Percentiles rank a stretch among this genome's conserved stretches.
Evolutionary conservation across 257 asterid species (phyloP).

Genomic region (Gentiana dahurica): DNA sequence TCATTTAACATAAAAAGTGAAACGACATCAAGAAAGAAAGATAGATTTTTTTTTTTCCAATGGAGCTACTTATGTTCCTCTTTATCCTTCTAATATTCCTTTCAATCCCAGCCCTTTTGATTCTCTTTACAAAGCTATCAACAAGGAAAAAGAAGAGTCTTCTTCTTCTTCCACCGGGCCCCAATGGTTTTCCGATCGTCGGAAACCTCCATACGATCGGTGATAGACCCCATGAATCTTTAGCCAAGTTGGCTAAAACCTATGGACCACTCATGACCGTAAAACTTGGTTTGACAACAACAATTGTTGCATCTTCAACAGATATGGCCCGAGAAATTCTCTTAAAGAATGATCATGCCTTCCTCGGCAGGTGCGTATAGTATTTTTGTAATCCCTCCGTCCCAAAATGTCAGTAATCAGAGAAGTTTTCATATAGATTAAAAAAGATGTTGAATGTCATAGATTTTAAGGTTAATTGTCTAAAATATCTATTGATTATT

Average conservation of each 20-base stretch:
- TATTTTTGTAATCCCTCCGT: too few species aligned
- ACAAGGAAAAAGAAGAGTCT: slow-evolving; percentile 11
- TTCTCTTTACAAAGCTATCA: not conserved
- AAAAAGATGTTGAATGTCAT: too few species aligned
- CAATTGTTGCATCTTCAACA: slow-evolving; percentile 19
- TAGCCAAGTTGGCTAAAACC: slow-evolving; percentile 15
- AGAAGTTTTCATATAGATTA: too few species aligned
- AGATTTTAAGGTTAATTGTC: too few species aligned
- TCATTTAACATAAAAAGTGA: too few species aligned
- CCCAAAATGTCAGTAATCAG: too few species aligned
- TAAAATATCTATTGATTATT: too few species aligned
- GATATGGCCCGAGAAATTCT: slow-evolving; percentile 23
- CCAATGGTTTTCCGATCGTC: slow-evolving; percentile 21
- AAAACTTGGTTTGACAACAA: slow-evolving; percentile 15
- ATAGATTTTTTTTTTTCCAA: too few species aligned
- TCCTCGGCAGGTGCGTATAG: slow-evolving; percentile 9
- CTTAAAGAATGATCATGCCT: slow-evolving; percentile 15
- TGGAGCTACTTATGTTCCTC: too few species aligned
- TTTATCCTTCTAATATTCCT: not conserved
- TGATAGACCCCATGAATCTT: slow-evolving; percentile 19
- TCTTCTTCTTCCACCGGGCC: slow-evolving; percentile 22
- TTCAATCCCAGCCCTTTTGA: not conserved
- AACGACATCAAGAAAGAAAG: too few species aligned
- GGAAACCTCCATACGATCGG: slow-evolving; percentile 22
- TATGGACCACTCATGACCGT: slow-evolving; percentile 26